Base-by-base conservation (phyloP, 257 asterid genomes). In the Salvia rosmarinus region DNA sequence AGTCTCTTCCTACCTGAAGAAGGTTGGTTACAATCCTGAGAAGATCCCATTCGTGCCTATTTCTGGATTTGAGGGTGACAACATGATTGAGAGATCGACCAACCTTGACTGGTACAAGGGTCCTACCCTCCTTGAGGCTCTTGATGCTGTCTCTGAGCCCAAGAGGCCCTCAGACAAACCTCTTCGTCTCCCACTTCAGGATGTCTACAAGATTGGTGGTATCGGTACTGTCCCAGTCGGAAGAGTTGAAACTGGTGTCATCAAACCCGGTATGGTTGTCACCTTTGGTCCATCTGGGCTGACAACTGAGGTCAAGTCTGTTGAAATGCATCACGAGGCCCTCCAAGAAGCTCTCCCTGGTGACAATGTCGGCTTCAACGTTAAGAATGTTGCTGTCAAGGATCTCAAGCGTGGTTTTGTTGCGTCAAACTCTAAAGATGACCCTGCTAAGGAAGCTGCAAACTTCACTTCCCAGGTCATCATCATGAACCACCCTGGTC, bases 401-500 rank as follows among this genome's bases (percentile, higher is more conserved):
- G 90, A 85, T 85, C 80, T 83, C 9, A 85, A 85, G 85, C 81
- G 90, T 71, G 90, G 88, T 3, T 85, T 12, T 0, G 90, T 85
- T 49, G 90, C 90, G 8, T 87, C 93, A 0, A 85, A 87, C 82
- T 85, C 94, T 1, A 87, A 87, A 64, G 93, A 85, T 54, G 90
- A 83, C 47, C 90, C 90, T 6, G 88, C 88, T 0, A 83, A 79
- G 81, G 88, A 75, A 4, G 88, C 88, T 40, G 85, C 90, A 4
- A 85, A 56, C 83, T 85, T 85, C 70, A 81, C 86, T 37, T 80
- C 90, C 6, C 90, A 85, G 73, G 88, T 83, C 56, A 87, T 87
- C 75, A 87, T 85, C 86, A 87, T 87, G 93, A 87, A 87, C 83
- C 93, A 87, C 59, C 93, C 93, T 2, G 93, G 93, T 0, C 90